Conservation (phyloP, 176 grass and related monocot species). For the Aegilops umbellulata region DNA sequence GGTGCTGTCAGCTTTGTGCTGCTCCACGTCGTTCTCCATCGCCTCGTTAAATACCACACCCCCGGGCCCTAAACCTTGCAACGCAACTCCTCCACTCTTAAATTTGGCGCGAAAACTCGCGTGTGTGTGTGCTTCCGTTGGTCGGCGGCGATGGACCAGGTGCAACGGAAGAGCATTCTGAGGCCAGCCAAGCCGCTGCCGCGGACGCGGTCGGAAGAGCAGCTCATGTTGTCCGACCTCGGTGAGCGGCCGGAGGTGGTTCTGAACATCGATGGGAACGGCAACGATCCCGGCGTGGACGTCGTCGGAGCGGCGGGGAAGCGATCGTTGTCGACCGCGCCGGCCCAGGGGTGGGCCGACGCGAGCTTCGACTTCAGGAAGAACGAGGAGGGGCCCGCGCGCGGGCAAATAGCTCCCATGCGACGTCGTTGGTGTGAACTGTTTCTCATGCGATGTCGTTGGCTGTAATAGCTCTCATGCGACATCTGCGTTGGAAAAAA, state of each 20-base stretch:
- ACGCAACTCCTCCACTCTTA: background rate
- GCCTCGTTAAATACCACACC: background rate
- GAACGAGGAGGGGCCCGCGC: background rate
- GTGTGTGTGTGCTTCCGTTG: background rate
- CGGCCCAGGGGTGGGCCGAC: conserved; percentile 46
- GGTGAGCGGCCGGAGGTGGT: conserved; percentile 44
- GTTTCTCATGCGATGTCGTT: no score
- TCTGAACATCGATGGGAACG: conserved; percentile 62
- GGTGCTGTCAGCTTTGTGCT: background rate
- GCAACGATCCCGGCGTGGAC: conserved; percentile 8
- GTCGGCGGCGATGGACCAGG: conserved; percentile 16
- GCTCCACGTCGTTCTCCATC: conserved; percentile 38
- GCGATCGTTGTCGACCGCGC: conserved; percentile 19
- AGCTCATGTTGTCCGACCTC: conserved; percentile 1
- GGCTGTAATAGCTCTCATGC: no score
- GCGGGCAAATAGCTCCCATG: no score
- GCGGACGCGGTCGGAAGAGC: conserved; percentile 14
- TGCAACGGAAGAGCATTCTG: conserved; percentile 28
- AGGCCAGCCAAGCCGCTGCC: background rate
- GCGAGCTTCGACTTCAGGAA: conserved; percentile 47
- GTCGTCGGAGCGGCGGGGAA: background rate
- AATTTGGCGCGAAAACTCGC: background rate
- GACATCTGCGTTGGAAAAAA: no score
- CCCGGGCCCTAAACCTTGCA: background rate
- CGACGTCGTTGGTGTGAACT: no score